Conservation (phyloP, 179 eudicot species). For the Patellifolia procumbens region DNA sequence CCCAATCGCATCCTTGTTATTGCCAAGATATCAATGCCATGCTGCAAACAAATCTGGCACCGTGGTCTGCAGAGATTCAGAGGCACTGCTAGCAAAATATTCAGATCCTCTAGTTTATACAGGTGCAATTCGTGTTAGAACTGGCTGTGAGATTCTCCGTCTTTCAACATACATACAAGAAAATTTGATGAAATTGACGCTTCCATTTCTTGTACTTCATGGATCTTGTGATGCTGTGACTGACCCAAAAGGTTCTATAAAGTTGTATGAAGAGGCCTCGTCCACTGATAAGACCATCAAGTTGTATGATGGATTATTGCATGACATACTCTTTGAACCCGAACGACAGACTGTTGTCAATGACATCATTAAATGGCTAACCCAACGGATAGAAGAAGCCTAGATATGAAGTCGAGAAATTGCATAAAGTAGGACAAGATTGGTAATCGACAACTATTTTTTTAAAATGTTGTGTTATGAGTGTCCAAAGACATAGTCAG, state of each 20-base stretch:
- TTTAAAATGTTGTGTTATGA: background rate
- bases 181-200: constrained; percentile 44
- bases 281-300: constrained; percentile 64
- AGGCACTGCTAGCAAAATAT: constrained; percentile 64
- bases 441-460: background rate
- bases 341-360: constrained; percentile 46
- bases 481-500: background rate
- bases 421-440: background rate
- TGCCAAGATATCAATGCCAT: constrained; percentile 72
- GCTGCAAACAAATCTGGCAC: constrained; percentile 75
- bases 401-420: background rate
- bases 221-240: constrained; percentile 75
- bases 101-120: constrained; percentile 89
- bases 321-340: constrained; percentile 83
- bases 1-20: constrained; percentile 62
- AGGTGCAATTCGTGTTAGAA: constrained; percentile 69
- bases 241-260: constrained; percentile 66
- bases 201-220: constrained; percentile 75
- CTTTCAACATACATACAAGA: constrained; percentile 58
- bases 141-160: constrained; percentile 75
- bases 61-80: constrained; percentile 68
- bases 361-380: constrained; percentile 67
- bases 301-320: constrained; percentile 57
- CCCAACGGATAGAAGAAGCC: constrained; percentile 21
- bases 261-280: constrained; percentile 61